Conservation (phyloP, 345 rosid species). For the Theobroma cacao region DNA sequence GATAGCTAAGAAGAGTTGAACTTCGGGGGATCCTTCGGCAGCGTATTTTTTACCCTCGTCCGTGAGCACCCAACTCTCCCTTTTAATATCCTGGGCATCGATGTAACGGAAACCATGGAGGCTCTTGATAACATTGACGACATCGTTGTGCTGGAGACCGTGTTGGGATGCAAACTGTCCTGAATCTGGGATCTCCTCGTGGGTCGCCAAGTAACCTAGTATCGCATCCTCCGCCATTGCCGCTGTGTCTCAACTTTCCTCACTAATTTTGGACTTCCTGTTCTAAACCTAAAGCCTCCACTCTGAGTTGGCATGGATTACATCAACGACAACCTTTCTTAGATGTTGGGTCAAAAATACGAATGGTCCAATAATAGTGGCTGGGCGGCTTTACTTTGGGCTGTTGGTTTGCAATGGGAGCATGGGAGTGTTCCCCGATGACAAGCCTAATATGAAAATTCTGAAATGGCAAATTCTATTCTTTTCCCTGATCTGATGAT, state of each 20-base stretch:
- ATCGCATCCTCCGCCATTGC: constrained; percentile 76
- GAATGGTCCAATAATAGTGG: not conserved
- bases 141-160: constrained; percentile 60
- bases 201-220: constrained; percentile 45
- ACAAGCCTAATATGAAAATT: no score
- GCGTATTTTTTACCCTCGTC: constrained; percentile 80
- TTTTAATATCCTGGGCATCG: constrained; percentile 69
- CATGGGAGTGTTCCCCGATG: no score
- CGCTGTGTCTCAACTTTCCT: not conserved
- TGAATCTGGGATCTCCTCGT: constrained; percentile 61
- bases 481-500: no score
- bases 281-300: not conserved
- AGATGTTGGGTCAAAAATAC: not conserved
- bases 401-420: no score
- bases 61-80: constrained; percentile 72
- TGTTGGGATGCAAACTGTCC: constrained; percentile 56
- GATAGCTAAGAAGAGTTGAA: constrained; percentile 70
- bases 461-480: no score
- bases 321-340: not conserved
- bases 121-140: constrained; percentile 77
- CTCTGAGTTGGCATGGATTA: not conserved
- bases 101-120: constrained; percentile 76
- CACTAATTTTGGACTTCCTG: not conserved
- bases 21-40: constrained; percentile 77
- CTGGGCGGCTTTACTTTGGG: not conserved